Percentiles rank a stretch among this genome's conserved stretches.
Conservation (phyloP, 768 basidiomycete genomes). For the Boletus rubropictus region DNA sequence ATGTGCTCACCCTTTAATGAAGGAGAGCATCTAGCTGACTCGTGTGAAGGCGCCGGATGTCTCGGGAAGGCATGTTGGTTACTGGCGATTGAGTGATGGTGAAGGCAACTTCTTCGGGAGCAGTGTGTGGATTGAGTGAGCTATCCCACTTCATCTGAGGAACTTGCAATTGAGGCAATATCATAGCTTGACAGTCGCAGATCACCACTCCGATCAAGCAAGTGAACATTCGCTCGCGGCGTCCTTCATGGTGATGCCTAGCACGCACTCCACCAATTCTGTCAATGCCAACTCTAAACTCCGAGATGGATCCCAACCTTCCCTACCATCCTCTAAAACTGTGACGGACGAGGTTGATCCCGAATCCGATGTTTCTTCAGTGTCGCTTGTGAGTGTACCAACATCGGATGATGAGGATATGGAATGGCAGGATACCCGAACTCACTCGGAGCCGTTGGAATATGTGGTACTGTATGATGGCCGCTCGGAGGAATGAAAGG, state of each 20-base stretch:
- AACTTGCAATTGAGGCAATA: constrained; percentile 2
- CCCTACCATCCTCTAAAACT: constrained; percentile 22
- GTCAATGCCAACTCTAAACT: constrained; percentile 4
- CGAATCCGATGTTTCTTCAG: constrained; percentile 40
- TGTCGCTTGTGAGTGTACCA: constrained; percentile 58
- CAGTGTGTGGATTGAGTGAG: constrained; percentile 77
- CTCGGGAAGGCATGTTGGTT: constrained; percentile 68
- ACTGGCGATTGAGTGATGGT: constrained; percentile 66
- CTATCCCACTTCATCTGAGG: constrained; percentile 6
- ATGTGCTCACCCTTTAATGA: constrained; percentile 9
- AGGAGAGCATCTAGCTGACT: constrained; percentile 2
- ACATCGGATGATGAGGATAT: constrained; percentile 50
- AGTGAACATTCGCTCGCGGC: constrained; percentile 54
- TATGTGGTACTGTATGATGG: constrained; percentile 74
- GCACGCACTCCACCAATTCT: constrained; percentile 23
- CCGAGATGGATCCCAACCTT: constrained; percentile 8
- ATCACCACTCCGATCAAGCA: constrained; percentile 36
- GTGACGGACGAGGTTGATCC: constrained; percentile 37
- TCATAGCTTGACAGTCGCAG: constrained; percentile 60
- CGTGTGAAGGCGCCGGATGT: constrained; percentile 58
- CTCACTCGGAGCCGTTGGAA: constrained; percentile 42
- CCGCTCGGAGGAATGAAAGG: constrained; percentile 42
- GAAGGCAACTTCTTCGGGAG: constrained; percentile 55
- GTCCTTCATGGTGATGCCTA: constrained; percentile 65
- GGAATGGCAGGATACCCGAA: constrained; percentile 56